A percentile compares a stretch with the other conserved stretches of the same genome.
Conservation (phyloP, 2,329 filamentous ascomycete species). For the Alternaria ethzedia region DNA sequence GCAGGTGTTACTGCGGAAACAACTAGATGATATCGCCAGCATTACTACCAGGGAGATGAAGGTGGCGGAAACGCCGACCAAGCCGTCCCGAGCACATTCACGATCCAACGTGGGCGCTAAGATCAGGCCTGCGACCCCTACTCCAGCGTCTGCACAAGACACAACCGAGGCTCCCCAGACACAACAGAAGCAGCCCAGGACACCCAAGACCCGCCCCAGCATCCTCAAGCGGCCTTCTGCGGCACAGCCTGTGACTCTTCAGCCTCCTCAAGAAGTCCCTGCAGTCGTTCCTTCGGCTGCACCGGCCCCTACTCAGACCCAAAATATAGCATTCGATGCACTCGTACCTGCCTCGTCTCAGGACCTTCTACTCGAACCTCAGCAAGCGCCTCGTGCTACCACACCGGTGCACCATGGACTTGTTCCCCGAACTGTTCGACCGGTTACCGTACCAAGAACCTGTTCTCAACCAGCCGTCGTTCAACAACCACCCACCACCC, state of each 20-base stretch:
- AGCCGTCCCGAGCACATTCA: conserved; percentile 15
- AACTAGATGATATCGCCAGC: not conserved
- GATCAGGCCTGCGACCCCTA: conserved; percentile 29
- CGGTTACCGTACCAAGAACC: conserved; percentile 22
- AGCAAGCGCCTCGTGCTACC: conserved; percentile 6
- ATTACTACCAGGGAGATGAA: not conserved
- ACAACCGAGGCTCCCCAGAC: not conserved
- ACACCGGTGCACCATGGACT: conserved; percentile 20
- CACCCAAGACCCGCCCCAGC: conserved; percentile 17
- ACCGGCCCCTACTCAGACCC: conserved; percentile 1
- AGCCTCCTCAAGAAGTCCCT: conserved; percentile 1
- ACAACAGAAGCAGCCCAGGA: conserved; percentile 20
- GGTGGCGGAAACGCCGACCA: conserved; percentile 3
- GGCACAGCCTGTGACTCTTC: conserved; percentile 13
- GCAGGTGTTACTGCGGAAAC: not conserved
- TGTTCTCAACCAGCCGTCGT: conserved; percentile 15
- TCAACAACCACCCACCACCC: conserved; percentile 17
- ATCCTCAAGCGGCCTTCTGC: conserved; percentile 14
- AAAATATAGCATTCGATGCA: conserved; percentile 14
- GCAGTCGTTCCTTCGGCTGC: not conserved
- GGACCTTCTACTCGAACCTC: not conserved
- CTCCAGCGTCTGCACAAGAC: not conserved
- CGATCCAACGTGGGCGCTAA: conserved; percentile 40
- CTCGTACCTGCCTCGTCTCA: conserved; percentile 7
- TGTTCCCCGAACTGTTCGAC: conserved; percentile 36